Evolutionary conservation across 441 rosid species (phyloP), one percentile per base, ranked within the genome.

Genomic region (Brassica balearica): DNA sequence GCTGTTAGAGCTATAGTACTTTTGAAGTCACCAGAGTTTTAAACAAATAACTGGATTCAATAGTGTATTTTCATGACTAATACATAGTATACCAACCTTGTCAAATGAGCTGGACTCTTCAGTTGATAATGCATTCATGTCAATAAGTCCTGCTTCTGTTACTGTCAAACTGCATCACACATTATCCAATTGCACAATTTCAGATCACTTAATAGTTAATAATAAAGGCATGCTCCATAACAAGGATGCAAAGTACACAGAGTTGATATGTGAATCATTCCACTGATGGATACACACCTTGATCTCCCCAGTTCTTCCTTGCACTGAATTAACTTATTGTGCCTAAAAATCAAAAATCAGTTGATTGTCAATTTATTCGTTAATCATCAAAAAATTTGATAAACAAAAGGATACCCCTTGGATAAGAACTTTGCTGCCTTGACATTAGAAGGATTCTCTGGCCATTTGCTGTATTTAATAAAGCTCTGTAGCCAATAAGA

Each of bases 401-500:
- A 32, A 70, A 68, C 23, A 6, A 34, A n/a, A 71, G 25, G 82
- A 71, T 90, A 96, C 99, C 98, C 99, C 72, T 78, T 89, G 29
- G 98, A 96, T 75, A 96, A 84, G 85, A 94, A 96, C 75, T 77
- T 87, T 2, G 95, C 93, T 43, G 98, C 97, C 91, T 96, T 96
- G 59, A 94, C 88, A 82, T 91, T 92, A 59, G 92, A 87, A 75
- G 93, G 97, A 83, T 79, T 88, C 85, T 92, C 94, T 81, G 90
- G 86, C 99, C 99, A 94, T 89, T 86, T 87, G 83, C 98, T 94
- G 78, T 94, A 91, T 83, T 94, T 96, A 74, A 94, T 92, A 85
- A 92, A 94, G 88, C 94, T 92, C 84, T 90, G 96, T 75, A 91
- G 86, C 99, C 99, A 96, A 80, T 94, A 91, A 68, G 96, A 96